A percentile compares a stretch with the other conserved stretches of the same genome.
Evolutionary conservation across 305 asterid species (phyloP).

Genomic region (Withania somnifera): DNA sequence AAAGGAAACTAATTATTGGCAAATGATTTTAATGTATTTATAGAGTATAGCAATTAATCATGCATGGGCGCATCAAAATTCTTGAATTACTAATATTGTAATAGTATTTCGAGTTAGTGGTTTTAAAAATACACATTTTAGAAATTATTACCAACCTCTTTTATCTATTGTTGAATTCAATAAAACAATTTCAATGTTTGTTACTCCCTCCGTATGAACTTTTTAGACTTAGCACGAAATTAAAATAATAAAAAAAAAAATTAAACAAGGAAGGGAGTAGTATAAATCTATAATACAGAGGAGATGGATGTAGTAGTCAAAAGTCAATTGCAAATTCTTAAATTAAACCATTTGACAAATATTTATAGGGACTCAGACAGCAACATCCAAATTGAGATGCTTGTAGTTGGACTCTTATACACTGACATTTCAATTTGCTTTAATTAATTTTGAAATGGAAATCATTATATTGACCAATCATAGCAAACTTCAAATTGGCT

Average conservation of each 20-base stretch:
- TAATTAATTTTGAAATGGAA: not conserved
- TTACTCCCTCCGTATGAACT: too few relatives aligned
- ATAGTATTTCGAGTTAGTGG: too few relatives aligned
- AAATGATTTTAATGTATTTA: too few relatives aligned
- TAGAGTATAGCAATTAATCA: too few relatives aligned
- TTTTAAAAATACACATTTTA: too few relatives aligned
- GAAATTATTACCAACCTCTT: not conserved
- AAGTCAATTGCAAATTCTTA: not conserved
- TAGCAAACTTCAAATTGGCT: not conserved
- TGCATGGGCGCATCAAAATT: too few relatives aligned
- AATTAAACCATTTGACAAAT: not conserved
- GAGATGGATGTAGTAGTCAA: not conserved
- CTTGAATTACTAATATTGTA: too few relatives aligned
- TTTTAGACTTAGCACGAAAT: too few relatives aligned
- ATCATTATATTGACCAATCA: not conserved
- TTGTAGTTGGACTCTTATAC: not conserved
- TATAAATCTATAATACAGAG: too few relatives aligned
- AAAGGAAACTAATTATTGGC: too few relatives aligned
- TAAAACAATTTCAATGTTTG: not conserved
- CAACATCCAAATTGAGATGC: slow-evolving; percentile 1
- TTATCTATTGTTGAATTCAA: not conserved
- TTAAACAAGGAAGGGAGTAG: too few relatives aligned
- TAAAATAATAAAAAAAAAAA: too few relatives aligned
- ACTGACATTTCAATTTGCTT: not conserved
- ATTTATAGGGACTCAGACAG: not conserved